Evolutionary conservation across 2,329 filamentous ascomycete genomes (phyloP), one percentile per base, ranked within the genome.

Genomic region (Chrysosporium keratinophilum): DNA sequence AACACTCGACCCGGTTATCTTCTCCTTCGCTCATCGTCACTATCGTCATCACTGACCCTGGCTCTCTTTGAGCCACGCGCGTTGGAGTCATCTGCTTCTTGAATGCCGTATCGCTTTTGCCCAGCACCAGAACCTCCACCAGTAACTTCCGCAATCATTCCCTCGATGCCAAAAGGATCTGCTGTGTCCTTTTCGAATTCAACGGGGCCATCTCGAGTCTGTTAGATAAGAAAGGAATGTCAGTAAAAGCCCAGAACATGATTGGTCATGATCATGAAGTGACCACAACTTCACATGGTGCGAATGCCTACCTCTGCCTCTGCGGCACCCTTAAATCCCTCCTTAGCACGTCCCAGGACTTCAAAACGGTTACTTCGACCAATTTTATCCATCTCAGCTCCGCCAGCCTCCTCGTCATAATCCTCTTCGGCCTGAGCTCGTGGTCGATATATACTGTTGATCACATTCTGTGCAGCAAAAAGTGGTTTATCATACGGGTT

Each of bases 401-500:
- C 87, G 0, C 86, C 91, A 0, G 80, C 85, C 37, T 85, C 88
- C 48, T 88, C 88, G 15, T 87, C 85, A 14, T 82, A 84, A 43
- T 88, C 87, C 48, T 84, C 85, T 63, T 84, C 81, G 54, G 84
- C 83, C 42, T 78, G 76, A 20, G 85, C 81, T 19, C 80, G 80
- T 1, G 91, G 88, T 34, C 89, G 80, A 71, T 98, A 98, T 61
- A 98, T 97, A 68, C 84, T 91, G 72, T 82, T 93, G 63, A 96
- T 88, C 7, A 88, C 91, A 66, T 97, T 91, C 67, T 96, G 89
- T 12, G 93, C 91, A 0, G 90, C 90, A 67, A 98, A 98, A 6
- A 98, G 76, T 17, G 93, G 93, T 72, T 97, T 97, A 69, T 97
- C 93, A 73, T 97, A 98, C 0, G 84, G 83, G 65, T 98, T 93